Percentiles rank a stretch among this genome's conserved stretches.
Conservation (phyloP, 768 basidiomycete species). For the Tricholoma matsutake region DNA sequence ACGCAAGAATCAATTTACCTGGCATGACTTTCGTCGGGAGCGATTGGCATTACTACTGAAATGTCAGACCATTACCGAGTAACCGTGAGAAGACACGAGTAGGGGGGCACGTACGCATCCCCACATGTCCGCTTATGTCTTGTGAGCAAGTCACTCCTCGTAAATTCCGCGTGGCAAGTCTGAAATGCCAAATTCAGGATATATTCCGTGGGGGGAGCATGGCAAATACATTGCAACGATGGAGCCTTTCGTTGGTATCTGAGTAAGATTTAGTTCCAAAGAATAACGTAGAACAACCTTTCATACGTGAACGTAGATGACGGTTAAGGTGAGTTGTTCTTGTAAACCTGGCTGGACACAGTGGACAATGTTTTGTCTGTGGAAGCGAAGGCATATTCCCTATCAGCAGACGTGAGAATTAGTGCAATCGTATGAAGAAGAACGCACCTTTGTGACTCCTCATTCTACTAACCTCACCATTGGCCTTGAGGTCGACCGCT, state of each 20-base stretch:
- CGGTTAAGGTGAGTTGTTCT: slow-evolving; percentile 72
- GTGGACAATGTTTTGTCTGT: slow-evolving; percentile 64
- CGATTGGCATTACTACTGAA: slow-evolving; percentile 43
- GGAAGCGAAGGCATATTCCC: slow-evolving; percentile 72
- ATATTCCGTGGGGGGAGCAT: not conserved
- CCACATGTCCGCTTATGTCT: slow-evolving; percentile 72
- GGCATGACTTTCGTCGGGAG: slow-evolving; percentile 67
- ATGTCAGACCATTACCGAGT: not conserved
- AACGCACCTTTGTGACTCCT: slow-evolving; percentile 38
- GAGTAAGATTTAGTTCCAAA: slow-evolving; percentile 6
- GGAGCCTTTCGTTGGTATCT: slow-evolving; percentile 68
- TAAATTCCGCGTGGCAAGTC: slow-evolving; percentile 69
- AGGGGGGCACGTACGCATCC: slow-evolving; percentile 49
- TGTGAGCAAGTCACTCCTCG: slow-evolving; percentile 68
- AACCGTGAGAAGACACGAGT: slow-evolving; percentile 4
- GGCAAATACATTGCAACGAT: slow-evolving; percentile 56
- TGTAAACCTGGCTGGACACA: slow-evolving; percentile 73
- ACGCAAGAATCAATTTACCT: slow-evolving; percentile 26
- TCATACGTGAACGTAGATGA: slow-evolving; percentile 69
- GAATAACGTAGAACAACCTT: not conserved
- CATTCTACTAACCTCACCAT: slow-evolving; percentile 42
- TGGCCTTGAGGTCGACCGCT: slow-evolving; percentile 37
- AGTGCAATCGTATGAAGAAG: not conserved
- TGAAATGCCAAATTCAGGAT: slow-evolving; percentile 24
- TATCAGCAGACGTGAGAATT: slow-evolving; percentile 9